phyloP scores from a whole-genome alignment of 768 basidiomycete species.

The Auriculariales sp. region DNA sequence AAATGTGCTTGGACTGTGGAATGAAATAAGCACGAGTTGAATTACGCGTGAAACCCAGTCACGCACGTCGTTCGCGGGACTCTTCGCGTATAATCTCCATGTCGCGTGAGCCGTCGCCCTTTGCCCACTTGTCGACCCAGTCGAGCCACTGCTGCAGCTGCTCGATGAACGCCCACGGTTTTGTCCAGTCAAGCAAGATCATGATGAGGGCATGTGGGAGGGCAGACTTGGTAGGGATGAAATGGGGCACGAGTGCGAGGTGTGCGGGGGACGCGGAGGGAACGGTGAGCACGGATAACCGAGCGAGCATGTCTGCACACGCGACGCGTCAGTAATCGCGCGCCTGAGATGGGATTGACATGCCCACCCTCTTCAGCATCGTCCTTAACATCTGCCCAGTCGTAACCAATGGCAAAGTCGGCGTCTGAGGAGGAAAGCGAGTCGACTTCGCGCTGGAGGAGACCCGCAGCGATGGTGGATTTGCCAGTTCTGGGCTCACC shows the following conservation, averaged over 20 bases:
- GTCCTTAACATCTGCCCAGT: constrained; percentile 81
- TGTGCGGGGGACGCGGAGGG: constrained; percentile 66
- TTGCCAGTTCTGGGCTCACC: constrained; percentile 72
- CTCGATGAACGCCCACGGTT: constrained; percentile 80
- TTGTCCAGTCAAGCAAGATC: constrained; percentile 90
- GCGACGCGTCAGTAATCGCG: neutral
- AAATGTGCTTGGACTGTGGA: constrained; percentile 68
- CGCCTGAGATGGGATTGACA: neutral
- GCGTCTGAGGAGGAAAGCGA: constrained; percentile 41
- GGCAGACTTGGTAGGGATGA: constrained; percentile 54
- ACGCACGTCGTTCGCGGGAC: constrained; percentile 67
- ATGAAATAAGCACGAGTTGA: constrained; percentile 4
- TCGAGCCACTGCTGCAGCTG: constrained; percentile 73
- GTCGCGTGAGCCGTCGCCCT: constrained; percentile 55
- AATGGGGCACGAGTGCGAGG: constrained; percentile 58
- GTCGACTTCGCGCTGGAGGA: constrained; percentile 51
- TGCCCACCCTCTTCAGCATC: constrained; percentile 84
- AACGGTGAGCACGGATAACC: constrained; percentile 82
- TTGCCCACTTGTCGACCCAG: constrained; percentile 76
- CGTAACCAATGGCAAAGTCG: constrained; percentile 84
- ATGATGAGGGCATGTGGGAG: constrained; percentile 63
- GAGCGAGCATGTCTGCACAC: constrained; percentile 82
- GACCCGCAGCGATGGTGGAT: constrained; percentile 53
- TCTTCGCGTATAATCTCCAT: constrained; percentile 67
- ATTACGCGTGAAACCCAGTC: neutral